A percentile compares a stretch with the other conserved stretches of the same genome.
Evolutionary conservation across 2,329 filamentous ascomycete genomes (phyloP).

Genomic region (Diaporthe citri): DNA sequence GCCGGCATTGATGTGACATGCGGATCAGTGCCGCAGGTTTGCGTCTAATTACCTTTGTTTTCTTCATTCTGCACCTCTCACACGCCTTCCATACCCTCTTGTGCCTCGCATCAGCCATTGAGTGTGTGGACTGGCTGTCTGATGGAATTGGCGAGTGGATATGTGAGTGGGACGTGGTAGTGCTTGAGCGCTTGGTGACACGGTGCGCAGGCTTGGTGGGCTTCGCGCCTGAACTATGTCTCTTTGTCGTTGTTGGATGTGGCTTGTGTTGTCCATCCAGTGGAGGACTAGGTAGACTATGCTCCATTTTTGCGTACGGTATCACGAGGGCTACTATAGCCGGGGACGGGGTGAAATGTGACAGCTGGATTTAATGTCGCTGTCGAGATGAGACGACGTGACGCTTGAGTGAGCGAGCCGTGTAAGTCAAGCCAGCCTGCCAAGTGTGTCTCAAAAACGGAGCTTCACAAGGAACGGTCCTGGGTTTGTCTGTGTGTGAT

Average conservation of each 20-base stretch:
- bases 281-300: slow-evolving; percentile 65
- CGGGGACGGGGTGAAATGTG: background rate
- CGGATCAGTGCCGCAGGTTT: background rate
- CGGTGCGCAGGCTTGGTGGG: slow-evolving; percentile 64
- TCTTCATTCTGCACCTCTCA: slow-evolving; percentile 77
- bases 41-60: slow-evolving; percentile 68
- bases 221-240: slow-evolving; percentile 58
- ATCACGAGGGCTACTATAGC: background rate
- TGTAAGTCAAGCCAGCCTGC: slow-evolving; percentile 23
- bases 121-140: slow-evolving; percentile 53
- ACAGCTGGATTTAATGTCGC: background rate
- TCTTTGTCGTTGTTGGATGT: slow-evolving; percentile 50
- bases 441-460: background rate
- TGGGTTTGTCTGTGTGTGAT: background rate
- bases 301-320: slow-evolving; percentile 58
- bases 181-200: slow-evolving; percentile 63
- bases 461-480: background rate
- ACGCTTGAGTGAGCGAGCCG: slow-evolving; percentile 2
- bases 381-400: background rate
- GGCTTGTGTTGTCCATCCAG: slow-evolving; percentile 59
- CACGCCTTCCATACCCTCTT: slow-evolving; percentile 78
- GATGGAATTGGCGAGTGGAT: slow-evolving; percentile 53
- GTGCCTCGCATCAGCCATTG: slow-evolving; percentile 66
- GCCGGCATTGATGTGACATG: too few relatives aligned
- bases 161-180: slow-evolving; percentile 53